Evolutionary conservation across 305 asterid genomes (phyloP).

Genomic region (Solanum hybrid): DNA sequence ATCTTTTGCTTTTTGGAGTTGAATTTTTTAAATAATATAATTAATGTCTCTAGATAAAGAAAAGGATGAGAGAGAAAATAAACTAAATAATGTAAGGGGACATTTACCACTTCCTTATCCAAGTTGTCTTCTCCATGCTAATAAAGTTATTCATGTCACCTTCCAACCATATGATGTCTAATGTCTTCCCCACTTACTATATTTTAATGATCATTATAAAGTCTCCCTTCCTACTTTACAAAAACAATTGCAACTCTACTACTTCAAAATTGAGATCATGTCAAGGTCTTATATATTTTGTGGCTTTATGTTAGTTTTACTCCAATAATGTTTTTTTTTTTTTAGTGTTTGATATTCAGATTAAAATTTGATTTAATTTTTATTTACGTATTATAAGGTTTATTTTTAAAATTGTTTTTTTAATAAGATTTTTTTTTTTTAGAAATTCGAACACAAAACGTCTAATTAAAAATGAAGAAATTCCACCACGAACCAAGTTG

Average conservation of each 20-base stretch:
- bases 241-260: background rate
- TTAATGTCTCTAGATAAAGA: background rate
- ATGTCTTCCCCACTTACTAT: background rate
- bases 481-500: background rate
- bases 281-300: background rate
- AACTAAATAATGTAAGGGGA: background rate
- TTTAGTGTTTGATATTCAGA: accelerated
- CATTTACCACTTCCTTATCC: constrained; percentile 4
- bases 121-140: constrained; percentile 8
- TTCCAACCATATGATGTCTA: background rate
- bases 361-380: background rate
- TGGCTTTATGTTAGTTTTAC: background rate
- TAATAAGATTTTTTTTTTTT: accelerated
- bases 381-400: background rate
- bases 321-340: background rate
- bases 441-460: accelerated
- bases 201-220: background rate
- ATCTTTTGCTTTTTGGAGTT: background rate
- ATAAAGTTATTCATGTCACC: background rate
- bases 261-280: background rate
- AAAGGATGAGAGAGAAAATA: background rate
- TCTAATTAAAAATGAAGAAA: background rate
- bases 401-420: background rate
- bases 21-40: background rate
- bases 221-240: background rate